These are phyloP conservation scores for Aspergillus asperescens DNA, from an alignment of 495 filamentous ascomycete genomes.

Conservation along the genomic window DNA sequence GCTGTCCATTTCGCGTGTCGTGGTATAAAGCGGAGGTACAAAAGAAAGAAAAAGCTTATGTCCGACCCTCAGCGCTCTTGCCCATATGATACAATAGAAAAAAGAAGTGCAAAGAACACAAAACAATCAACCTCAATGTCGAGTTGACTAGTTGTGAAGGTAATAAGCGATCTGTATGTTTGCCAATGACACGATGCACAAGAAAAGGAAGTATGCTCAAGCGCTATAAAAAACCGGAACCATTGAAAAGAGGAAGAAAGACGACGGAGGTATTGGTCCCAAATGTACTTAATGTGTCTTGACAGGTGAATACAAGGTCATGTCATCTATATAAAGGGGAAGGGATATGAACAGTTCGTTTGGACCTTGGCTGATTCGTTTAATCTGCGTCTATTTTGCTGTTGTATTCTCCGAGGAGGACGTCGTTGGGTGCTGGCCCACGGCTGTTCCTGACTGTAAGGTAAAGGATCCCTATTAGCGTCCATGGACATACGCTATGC, in stretches of 20 bases:
- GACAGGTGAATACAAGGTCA: conserved; percentile 16
- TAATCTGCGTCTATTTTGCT: conserved; percentile 50
- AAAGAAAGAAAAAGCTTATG: conserved; percentile 8
- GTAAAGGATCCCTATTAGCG: conserved; percentile 23
- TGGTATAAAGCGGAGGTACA: neutral
- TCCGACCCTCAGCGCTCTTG: conserved; percentile 9
- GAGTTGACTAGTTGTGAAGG: neutral
- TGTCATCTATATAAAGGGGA: conserved; percentile 17
- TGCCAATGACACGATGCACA: neutral
- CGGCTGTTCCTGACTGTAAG: conserved; percentile 51
- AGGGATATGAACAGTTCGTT: neutral
- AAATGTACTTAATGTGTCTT: conserved; percentile 9
- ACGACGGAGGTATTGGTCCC: conserved; percentile 10
- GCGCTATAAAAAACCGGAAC: neutral
- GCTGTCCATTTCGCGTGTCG: neutral
- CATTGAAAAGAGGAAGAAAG: conserved; percentile 3
- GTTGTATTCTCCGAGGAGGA: conserved; percentile 49
- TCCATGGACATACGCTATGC: neutral
- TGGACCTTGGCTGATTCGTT: conserved; percentile 4
- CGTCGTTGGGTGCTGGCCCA: conserved; percentile 49
- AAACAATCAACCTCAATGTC: neutral
- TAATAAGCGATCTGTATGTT: neutral
- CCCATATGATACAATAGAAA: conserved; percentile 17
- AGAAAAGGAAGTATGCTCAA: conserved; percentile 8
- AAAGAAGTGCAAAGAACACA: conserved; percentile 5